Percentiles rank a stretch among this genome's conserved stretches.
Conservation (phyloP, 441 rosid genomes). For the Adansonia madagascariensis region DNA sequence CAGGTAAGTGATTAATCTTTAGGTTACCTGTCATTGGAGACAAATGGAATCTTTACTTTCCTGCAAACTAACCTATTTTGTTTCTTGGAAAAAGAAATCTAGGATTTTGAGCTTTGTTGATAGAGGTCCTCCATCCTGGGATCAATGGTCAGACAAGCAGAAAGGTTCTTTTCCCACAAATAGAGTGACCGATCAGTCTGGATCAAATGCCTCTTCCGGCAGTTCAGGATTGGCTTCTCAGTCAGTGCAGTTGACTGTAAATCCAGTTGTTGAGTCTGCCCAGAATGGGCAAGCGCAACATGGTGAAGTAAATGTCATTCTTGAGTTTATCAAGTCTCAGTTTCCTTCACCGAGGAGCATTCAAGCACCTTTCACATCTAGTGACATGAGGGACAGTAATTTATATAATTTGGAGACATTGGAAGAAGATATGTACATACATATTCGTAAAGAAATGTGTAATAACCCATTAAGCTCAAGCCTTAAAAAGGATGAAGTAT, state of each 20-base stretch:
- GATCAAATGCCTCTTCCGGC: slow-evolving; percentile 39
- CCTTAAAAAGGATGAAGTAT: slow-evolving; percentile 36
- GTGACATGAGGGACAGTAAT: slow-evolving; percentile 43
- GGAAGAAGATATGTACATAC: slow-evolving; percentile 68
- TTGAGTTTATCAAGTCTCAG: slow-evolving; percentile 61
- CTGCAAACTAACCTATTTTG: slow-evolving; percentile 29
- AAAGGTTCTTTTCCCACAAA: slow-evolving; percentile 33
- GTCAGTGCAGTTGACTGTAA: slow-evolving; percentile 49
- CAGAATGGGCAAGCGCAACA: slow-evolving; percentile 48
- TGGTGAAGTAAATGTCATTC: slow-evolving; percentile 52
- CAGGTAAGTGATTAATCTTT: slow-evolving; percentile 60
- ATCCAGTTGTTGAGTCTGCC: slow-evolving; percentile 53
- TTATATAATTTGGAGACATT: slow-evolving; percentile 45
- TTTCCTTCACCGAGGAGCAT: slow-evolving; percentile 53
- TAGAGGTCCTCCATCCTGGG: slow-evolving; percentile 82
- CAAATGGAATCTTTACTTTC: not conserved
- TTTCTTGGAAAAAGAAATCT: slow-evolving; percentile 71
- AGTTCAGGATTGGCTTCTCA: slow-evolving; percentile 47
- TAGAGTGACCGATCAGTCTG: slow-evolving; percentile 39
- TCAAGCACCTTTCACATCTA: slow-evolving; percentile 45
- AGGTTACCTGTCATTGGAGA: slow-evolving; percentile 27
- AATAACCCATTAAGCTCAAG: slow-evolving; percentile 34
- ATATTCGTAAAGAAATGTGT: slow-evolving; percentile 46
- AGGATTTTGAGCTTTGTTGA: slow-evolving; percentile 84
- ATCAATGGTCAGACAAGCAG: slow-evolving; percentile 49